Evolutionary conservation across 345 rosid genomes (phyloP), one percentile per base, ranked within the genome.

Genomic region (Euphorbia lathyris): DNA sequence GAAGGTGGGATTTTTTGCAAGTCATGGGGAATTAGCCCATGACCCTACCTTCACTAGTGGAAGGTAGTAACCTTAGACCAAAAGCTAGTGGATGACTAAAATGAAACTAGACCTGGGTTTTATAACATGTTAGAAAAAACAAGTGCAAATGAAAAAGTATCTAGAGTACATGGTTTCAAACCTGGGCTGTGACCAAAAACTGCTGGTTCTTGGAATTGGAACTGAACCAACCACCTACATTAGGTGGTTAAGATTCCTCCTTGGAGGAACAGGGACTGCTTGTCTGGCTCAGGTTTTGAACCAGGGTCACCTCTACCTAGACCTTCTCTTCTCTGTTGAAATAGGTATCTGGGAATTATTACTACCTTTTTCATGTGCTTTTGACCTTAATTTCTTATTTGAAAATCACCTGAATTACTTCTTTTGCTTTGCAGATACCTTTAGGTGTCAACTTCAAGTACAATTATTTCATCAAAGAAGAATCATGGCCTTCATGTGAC

Each of bases 381-480:
- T 14, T 36, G 19, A 7, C 17, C 26, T 34, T 29, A 23, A 40
- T 38, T 29, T 11, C 61, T 63, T 36, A 23, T 9, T 61, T 36
- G 27, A 32, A 5, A 66, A 23, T 66, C 10, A 30, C 26, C 63
- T 20, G 32, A 62, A 67, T 79, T 63, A 66, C 7, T 67, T 76
- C 66, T 73, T 74, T 52, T 78, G 38, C 57, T 65, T 79, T 74
- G 74, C 88, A 94, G 98, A 78, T 89, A 60, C 86, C 87, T 68
- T 68, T 66, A 73, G 96, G 96, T 77, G 80, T 79, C 68, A 94
- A 79, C 83, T 82, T 91, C 81, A 94, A 88, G 86, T 94, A 94
- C 67, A 94, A 88, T 65, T 94, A 87, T 80, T 85, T 89, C 82
- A 25, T 83, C 2, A 91, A 76, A 85, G 81, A 79, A 68, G 82